These are phyloP conservation scores for Neocucurbitaria cava DNA, from an alignment of 2,329 filamentous ascomycete species.

Conservation along the genomic window DNA sequence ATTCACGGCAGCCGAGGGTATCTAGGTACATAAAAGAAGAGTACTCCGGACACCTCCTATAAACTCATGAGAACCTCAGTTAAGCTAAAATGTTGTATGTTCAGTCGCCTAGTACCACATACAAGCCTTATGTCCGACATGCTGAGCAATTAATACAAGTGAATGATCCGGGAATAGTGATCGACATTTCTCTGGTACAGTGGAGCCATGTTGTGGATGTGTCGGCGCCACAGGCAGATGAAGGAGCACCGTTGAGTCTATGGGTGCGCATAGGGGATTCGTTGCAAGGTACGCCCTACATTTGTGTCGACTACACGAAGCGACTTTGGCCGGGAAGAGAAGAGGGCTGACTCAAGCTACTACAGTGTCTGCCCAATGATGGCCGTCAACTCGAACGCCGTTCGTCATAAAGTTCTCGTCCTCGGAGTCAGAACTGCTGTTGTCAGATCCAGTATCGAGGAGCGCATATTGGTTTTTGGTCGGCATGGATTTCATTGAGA, in stretches of 20 bases:
- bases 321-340: neutral
- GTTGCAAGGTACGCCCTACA: neutral
- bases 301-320: neutral
- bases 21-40: conserved; percentile 13
- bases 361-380: conserved; percentile 28
- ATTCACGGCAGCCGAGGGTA: conserved; percentile 12
- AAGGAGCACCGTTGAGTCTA: neutral
- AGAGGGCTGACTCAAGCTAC: conserved; percentile 18
- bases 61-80: neutral
- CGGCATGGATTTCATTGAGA: conserved; percentile 25
- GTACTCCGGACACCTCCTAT: conserved; percentile 4
- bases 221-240: neutral
- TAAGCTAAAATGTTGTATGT: neutral
- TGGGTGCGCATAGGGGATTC: neutral
- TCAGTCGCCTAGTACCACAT: neutral
- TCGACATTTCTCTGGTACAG: neutral
- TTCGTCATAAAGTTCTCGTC: conserved; percentile 28
- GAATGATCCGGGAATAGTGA: neutral
- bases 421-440: conserved; percentile 33
- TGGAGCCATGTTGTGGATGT: neutral
- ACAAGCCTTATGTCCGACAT: neutral
- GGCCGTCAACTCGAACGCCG: conserved; percentile 25
- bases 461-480: conserved; percentile 42
- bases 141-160: neutral
- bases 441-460: conserved; percentile 35